A percentile compares a stretch with the other conserved stretches of the same genome.
phyloP scores from a whole-genome alignment of 805 yeast genomes.

The Cyberlindnera mrakii region DNA sequence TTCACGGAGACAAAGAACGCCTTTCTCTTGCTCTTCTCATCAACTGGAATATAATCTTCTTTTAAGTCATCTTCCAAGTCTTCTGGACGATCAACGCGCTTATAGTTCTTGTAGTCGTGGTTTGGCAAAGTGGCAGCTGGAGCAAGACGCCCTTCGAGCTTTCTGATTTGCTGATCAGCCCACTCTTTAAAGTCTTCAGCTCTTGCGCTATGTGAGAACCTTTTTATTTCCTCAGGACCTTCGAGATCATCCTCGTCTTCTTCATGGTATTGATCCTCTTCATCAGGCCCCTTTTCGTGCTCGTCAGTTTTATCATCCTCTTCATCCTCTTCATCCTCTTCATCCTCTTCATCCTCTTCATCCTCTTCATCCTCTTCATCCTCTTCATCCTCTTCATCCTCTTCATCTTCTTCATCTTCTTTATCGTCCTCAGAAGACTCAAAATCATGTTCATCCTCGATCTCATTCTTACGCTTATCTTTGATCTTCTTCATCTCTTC shows the following conservation, averaged over 20 bases:
- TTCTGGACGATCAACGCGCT: slow-evolving; percentile 50
- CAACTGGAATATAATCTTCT: slow-evolving; percentile 55
- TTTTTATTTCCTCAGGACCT: slow-evolving; percentile 33
- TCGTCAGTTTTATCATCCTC: slow-evolving; percentile 25
- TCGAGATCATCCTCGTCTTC: slow-evolving; percentile 30
- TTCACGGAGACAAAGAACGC: slow-evolving; percentile 64
- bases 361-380: slow-evolving; percentile 41
- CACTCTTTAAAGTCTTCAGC: slow-evolving; percentile 77
- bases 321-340: slow-evolving; percentile 21
- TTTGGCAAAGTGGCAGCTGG: slow-evolving; percentile 33
- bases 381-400: slow-evolving; percentile 31
- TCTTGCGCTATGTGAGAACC: slow-evolving; percentile 38
- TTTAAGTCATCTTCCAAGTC: slow-evolving; percentile 69
- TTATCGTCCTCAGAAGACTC: slow-evolving; percentile 34
- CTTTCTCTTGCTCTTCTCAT: slow-evolving; percentile 43
- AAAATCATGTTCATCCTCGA: slow-evolving; percentile 2
- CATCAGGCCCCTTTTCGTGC: slow-evolving; percentile 22
- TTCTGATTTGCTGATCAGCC: slow-evolving; percentile 73
- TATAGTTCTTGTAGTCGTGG: slow-evolving; percentile 36
- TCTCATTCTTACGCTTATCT: slow-evolving; percentile 23
- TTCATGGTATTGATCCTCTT: slow-evolving; percentile 4
- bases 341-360: slow-evolving; percentile 37
- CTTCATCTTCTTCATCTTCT: slow-evolving; percentile 32
- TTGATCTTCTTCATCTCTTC: slow-evolving; percentile 27
- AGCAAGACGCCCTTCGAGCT: slow-evolving; percentile 53